These are phyloP conservation scores for Aureobasidium sp. DNA, from an alignment of 2,329 filamentous ascomycete species.

Conservation along the genomic window DNA sequence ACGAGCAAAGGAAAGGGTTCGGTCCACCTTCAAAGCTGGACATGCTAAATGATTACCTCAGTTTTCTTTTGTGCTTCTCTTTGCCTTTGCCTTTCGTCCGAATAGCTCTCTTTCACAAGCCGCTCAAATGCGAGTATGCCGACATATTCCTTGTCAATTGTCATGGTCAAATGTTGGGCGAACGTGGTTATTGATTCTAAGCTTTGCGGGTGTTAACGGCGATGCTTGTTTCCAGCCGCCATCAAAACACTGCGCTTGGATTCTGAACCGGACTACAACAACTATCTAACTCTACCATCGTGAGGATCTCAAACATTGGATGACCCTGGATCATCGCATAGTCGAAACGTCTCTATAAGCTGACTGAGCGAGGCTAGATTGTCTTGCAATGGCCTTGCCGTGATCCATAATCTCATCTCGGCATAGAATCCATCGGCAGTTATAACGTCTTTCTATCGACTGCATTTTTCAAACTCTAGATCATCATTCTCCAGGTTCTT, in stretches of 20 bases:
- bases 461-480: neutral
- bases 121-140: neutral
- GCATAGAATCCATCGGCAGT: neutral
- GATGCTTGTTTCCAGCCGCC: slow-evolving; percentile 1
- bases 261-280: neutral
- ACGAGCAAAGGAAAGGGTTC: neutral
- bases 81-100: neutral
- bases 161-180: neutral
- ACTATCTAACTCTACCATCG: neutral
- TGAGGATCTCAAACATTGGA: neutral
- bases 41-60: neutral
- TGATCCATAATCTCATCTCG: neutral
- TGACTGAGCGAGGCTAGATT: neutral
- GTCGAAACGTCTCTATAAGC: neutral
- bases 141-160: neutral
- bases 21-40: neutral
- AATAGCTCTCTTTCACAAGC: neutral
- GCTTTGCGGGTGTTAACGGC: neutral
- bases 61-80: neutral
- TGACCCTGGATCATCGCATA: too few species aligned
- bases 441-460: slow-evolving; percentile 10
- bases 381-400: too few species aligned
- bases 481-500: neutral
- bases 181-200: slow-evolving; percentile 6
- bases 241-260: neutral